Evolutionary conservation across 768 basidiomycete genomes (phyloP), one percentile per base, ranked within the genome.

Genomic region (Psilocybe tampanensis): DNA sequence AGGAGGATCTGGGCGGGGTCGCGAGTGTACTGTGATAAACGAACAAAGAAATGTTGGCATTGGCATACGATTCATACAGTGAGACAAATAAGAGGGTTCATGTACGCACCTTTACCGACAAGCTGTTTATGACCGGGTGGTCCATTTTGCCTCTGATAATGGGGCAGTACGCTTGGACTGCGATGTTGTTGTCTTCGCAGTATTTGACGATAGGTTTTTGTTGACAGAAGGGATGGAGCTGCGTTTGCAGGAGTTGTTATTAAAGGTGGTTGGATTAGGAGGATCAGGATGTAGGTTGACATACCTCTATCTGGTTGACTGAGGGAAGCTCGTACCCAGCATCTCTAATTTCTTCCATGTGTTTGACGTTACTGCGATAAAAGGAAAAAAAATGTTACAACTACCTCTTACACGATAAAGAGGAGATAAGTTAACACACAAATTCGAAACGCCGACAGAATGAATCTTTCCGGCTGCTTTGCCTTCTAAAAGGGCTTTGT

Each of bases 401-500:
- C 22, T 18, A 48, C 22, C 47, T 26, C 15, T 48, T 48, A 8
- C 4, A n/a, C n/a, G 33, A 33, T 32, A 50, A 22, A 47, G 22
- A 47, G 21, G 22, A 23, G 26, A 33, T n/a, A 39, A 39, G 36
- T 5, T 5, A 44, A 67, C 88, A 45, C 62, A 91, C 90, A 86
- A 94, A 72, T 94, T 94, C 1, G 90, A 92, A 7, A 94, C 92
- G 2, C 92, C 92, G n/a, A 91, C 82, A 4, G 79, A 78, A 59
- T 81, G 79, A 49, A 92, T 80, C 63, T 89, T 90, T 2, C 92
- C 90, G 2, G 72, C 80, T 24, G 74, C 66, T 60, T 81, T 81
- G n/a, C 82, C 80, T 33, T 87, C 84, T 5, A 85, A 68, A 11
- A 94, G 75, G 7, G 88, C 90, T 47, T 78, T 84, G 74, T 88